Base-by-base conservation (phyloP, 768 basidiomycete species). In the Phylloporus arenicola region DNA sequence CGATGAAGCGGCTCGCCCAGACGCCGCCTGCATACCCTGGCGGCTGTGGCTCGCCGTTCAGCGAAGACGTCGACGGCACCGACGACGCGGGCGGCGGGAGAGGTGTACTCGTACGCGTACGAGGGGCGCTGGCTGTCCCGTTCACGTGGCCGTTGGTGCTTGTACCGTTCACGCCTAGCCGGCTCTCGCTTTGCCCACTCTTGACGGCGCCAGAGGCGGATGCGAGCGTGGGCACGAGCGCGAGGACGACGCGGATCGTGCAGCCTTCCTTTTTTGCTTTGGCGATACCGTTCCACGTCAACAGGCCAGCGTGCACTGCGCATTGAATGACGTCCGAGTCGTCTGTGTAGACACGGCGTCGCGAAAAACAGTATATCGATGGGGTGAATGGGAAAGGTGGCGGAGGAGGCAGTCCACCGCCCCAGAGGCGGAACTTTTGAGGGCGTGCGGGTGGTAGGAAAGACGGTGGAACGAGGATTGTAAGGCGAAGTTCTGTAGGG, bases 291-390 rank as follows among this genome's bases (percentile, higher is more conserved):
- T 68, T 72, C 76, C 76, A 78, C 14, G 69, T 67, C 30, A 76
- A 60, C 43, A 70, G 62, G 7, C 86, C 86, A 0, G 84, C 74
- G 56, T 88, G 86, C 41, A 88, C 65, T 2, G 83, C 84, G 48
- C 83, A 84, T 35, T 83, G 60, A 59, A 86, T 80, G 45, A 87
- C 60, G 57, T 87, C 83, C 9, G 84, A 86, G 65, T 88, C 86
- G 65, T 88, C 86, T 0, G 86, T 88, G 68, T 88, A 88, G 31
- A 87, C 74, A 42, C 82, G 70, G n/a, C 80, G 70, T 30, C 68
- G 68, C 25, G 73, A 67, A 27, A 58, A 56, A 3, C 61, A 63
- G 50, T 59, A 57, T 33, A 57, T 51, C 3, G 59, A 58, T 0
- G 65, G 58, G 0, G 61, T 55, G 16, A 56, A 64, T 40, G 57